Evolutionary conservation across 2,329 filamentous ascomycete species (phyloP).

Genomic region (Leptosphaerulina australis): DNA sequence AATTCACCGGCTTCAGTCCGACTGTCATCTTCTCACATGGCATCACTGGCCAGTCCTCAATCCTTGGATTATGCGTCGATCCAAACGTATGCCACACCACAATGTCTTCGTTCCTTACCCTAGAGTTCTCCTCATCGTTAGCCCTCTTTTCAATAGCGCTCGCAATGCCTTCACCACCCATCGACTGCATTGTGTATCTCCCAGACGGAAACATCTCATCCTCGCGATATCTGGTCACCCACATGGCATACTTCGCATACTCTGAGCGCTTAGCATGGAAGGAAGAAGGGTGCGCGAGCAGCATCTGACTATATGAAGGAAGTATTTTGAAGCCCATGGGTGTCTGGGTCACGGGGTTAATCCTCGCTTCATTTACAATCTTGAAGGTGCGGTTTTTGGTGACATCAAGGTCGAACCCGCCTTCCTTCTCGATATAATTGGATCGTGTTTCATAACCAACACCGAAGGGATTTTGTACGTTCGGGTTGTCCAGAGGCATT

Average conservation of each 20-base stretch:
- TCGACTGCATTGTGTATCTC: slow-evolving; percentile 35
- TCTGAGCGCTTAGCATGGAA: slow-evolving; percentile 33
- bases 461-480: slow-evolving; percentile 28
- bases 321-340: slow-evolving; percentile 59
- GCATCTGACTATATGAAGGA: slow-evolving; percentile 40
- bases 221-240: slow-evolving; percentile 37
- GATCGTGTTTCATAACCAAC: slow-evolving; percentile 28
- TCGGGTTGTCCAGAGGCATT: slow-evolving; percentile 19
- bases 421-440: slow-evolving; percentile 19
- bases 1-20: slow-evolving; percentile 33
- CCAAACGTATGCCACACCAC: slow-evolving; percentile 42
- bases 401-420: slow-evolving; percentile 26
- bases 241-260: slow-evolving; percentile 33
- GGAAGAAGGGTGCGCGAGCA: slow-evolving; percentile 31
- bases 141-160: slow-evolving; percentile 7
- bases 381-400: slow-evolving; percentile 52
- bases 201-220: slow-evolving; percentile 35
- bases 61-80: slow-evolving; percentile 37
- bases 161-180: slow-evolving; percentile 32
- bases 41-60: slow-evolving; percentile 44
- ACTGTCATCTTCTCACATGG: slow-evolving; percentile 36
- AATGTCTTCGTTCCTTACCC: slow-evolving; percentile 30
- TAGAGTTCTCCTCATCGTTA: background rate
- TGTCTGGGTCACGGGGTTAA: slow-evolving; percentile 58
- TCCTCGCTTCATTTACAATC: slow-evolving; percentile 55